phyloP scores from a whole-genome alignment of 2,329 filamentous ascomycete species.

The Colletotrichum horii region DNA sequence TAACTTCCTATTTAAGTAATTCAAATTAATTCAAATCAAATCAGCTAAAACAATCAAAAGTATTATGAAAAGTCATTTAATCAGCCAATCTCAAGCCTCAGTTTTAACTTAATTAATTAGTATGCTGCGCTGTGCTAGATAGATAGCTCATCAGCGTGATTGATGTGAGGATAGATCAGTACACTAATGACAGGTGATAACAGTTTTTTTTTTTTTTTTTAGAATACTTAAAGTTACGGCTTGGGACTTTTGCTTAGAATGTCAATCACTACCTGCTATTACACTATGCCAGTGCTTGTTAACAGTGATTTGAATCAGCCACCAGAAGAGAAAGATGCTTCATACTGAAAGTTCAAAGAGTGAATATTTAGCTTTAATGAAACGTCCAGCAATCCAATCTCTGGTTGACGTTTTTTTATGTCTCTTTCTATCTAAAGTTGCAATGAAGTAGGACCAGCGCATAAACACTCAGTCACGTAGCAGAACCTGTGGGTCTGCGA shows the following conservation, averaged over 20 bases:
- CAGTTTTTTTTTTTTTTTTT: neutral
- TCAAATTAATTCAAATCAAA: too few species aligned
- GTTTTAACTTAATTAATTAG: too few species aligned
- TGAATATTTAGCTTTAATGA: rapidly evolving
- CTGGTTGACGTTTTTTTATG: neutral
- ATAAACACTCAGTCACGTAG: rapidly evolving
- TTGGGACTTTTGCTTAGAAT: neutral
- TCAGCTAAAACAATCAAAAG: too few species aligned
- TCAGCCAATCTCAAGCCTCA: too few species aligned
- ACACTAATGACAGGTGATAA: neutral
- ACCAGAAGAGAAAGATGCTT: rapidly evolving
- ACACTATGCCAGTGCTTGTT: neutral
- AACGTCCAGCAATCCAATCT: rapidly evolving
- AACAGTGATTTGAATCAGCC: rapidly evolving
- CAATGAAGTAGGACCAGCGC: rapidly evolving
- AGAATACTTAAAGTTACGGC: neutral
- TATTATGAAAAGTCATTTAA: too few species aligned
- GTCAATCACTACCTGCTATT: neutral
- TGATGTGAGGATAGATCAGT: neutral
- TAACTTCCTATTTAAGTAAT: too few species aligned
- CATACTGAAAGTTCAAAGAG: neutral
- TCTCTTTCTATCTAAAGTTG: neutral
- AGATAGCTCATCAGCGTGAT: rapidly evolving
- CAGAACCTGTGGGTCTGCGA: too few species aligned
- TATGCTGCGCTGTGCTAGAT: too few species aligned